A percentile compares a stretch with the other conserved stretches of the same genome.
phyloP scores from a whole-genome alignment of 140 eudicot genomes.

The Bidens hawaiensis region DNA sequence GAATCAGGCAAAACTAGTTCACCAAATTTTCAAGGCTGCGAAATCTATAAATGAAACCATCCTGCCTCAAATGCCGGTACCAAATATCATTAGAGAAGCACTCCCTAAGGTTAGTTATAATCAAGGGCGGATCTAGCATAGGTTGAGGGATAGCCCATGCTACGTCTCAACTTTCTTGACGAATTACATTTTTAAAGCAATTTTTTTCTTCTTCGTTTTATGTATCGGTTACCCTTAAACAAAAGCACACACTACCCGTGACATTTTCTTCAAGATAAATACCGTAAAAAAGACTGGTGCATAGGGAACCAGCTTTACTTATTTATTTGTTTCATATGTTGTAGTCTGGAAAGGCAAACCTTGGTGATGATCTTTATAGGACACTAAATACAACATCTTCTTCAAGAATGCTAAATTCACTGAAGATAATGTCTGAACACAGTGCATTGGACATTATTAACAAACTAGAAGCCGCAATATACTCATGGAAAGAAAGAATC shows the following conservation, averaged over 20 bases:
- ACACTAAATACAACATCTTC: slow-evolving; percentile 42
- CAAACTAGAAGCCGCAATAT: slow-evolving; percentile 67
- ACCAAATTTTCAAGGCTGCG: slow-evolving; percentile 86
- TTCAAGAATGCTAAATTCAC: slow-evolving; percentile 50
- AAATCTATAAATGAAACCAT: slow-evolving; percentile 75
- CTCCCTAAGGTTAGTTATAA: slow-evolving; percentile 63
- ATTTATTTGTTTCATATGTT: slow-evolving; percentile 1
- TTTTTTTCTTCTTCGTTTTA: too few relatives aligned
- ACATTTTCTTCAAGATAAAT: too few relatives aligned
- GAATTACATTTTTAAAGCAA: too few relatives aligned
- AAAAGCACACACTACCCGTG: too few relatives aligned
- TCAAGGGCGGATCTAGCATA: background rate
- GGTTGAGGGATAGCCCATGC: too few relatives aligned
- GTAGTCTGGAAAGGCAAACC: slow-evolving; percentile 77
- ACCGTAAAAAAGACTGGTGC: too few relatives aligned
- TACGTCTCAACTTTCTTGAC: too few relatives aligned
- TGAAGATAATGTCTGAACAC: slow-evolving; percentile 67
- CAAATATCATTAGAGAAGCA: slow-evolving; percentile 57
- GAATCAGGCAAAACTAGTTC: slow-evolving; percentile 55
- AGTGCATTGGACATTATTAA: slow-evolving; percentile 67
- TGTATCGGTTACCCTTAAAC: too few relatives aligned
- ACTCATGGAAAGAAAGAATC: slow-evolving; percentile 70
- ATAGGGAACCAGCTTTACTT: too few relatives aligned
- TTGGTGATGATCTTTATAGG: slow-evolving; percentile 82
- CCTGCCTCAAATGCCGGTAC: slow-evolving; percentile 70